Evolutionary conservation across 1,139 yeast species (phyloP).

Genomic region (Ashbya aceris): DNA sequence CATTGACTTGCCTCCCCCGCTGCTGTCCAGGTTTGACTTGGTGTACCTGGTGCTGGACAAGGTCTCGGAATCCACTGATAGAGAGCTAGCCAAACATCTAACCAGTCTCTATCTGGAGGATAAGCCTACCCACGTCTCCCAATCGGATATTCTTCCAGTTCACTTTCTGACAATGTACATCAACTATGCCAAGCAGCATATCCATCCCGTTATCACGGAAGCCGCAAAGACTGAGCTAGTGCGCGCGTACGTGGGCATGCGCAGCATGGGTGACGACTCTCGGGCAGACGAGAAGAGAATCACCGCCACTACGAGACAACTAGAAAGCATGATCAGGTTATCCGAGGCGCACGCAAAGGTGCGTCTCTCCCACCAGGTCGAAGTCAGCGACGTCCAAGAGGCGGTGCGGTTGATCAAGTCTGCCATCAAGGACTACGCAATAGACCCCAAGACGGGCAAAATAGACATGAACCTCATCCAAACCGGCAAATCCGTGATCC

Average conservation of each 20-base stretch:
- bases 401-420: slow-evolving; percentile 87
- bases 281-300: slow-evolving; percentile 81
- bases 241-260: slow-evolving; percentile 85
- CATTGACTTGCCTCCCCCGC: slow-evolving; percentile 93
- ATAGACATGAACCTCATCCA: slow-evolving; percentile 96
- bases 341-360: slow-evolving; percentile 97
- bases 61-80: slow-evolving; percentile 78
- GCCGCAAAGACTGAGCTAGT: slow-evolving; percentile 83
- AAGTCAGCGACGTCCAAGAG: slow-evolving; percentile 78
- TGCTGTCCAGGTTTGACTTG: slow-evolving; percentile 86
- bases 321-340: slow-evolving; percentile 90
- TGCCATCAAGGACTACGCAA: slow-evolving; percentile 95
- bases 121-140: slow-evolving; percentile 61
- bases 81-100: slow-evolving; percentile 81
- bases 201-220: slow-evolving; percentile 65
- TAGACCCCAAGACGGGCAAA: slow-evolving; percentile 93
- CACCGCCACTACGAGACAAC: slow-evolving; percentile 95
- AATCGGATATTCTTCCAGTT: slow-evolving; percentile 61
- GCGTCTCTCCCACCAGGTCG: slow-evolving; percentile 68
- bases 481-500: slow-evolving; percentile 89
- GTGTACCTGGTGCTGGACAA: slow-evolving; percentile 88
- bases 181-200: slow-evolving; percentile 81
- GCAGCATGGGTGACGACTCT: slow-evolving; percentile 87
- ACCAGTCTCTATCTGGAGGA: slow-evolving; percentile 91
- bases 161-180: slow-evolving; percentile 83